Base-by-base conservation (phyloP, 2,329 filamentous ascomycete genomes). In the Aspergillus sp. region DNA sequence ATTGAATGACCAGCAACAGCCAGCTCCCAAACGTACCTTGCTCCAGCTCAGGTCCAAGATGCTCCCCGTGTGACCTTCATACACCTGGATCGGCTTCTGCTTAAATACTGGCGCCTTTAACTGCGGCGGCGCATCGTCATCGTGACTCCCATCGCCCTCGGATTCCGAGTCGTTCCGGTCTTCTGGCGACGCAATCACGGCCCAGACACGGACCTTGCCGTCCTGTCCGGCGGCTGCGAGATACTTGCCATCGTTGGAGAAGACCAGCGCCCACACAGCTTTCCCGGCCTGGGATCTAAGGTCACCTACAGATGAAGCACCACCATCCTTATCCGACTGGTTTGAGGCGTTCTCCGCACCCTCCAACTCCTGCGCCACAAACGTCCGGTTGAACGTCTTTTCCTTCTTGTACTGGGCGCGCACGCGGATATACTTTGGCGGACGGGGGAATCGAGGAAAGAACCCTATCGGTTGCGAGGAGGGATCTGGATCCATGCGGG, bases 31-130 rank as follows among this genome's bases (percentile, higher is more conserved):
- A 5, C 49, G n/a, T 71, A 82, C 80, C 73, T 97, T 99, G 76
- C 93, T 97, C 94, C 94, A 99, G 69, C 90, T 96, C 54, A 99
- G 71, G 67, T 96, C 93, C 58, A 99, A 76, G 5, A 99, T 85
- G 61, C 95, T 92, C 14, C 88, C 87, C 0, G 84, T 87, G 67
- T 99, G 94, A 4, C 91, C 92, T 49, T 82, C 76, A 59, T 94
- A 97, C 65, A 96, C 88, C 50, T 87, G 83, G 9, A 89, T 70
- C 0, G 92, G 89, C 64, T 89, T 88, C 46, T 84, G 83, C 58
- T 86, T 85, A 67, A 99, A 97, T 1, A 99, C 93, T 2, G 93
- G 93, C 1, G 94, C 93, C 61, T 89, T 95, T 44, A 97, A 76
- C 57, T 84, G 85, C 58, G 87, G 83, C 21, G 78, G 75, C 4